Evolutionary conservation across 2,329 filamentous ascomycete species (phyloP).

Genomic region (Hymenoscyphus repandus): DNA sequence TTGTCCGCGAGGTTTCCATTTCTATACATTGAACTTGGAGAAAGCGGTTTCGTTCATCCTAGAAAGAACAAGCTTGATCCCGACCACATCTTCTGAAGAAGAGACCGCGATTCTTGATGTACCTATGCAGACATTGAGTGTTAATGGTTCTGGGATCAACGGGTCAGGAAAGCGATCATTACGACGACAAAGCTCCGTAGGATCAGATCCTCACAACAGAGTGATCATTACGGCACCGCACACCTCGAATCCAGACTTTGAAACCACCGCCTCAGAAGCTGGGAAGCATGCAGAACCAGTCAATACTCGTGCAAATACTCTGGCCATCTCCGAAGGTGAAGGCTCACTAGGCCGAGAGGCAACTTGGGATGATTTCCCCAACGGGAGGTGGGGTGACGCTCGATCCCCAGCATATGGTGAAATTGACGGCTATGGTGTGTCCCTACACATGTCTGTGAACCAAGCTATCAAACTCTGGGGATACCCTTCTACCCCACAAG

Average conservation of each 20-base stretch:
- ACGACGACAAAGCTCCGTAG: conserved; percentile 48
- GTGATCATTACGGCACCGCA: conserved; percentile 70
- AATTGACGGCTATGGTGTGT: conserved; percentile 98
- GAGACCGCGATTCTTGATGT: conserved; percentile 39
- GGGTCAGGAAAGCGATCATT: conserved; percentile 33
- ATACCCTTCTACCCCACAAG: conserved; percentile 59
- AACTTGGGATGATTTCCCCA: conserved; percentile 98
- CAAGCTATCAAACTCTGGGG: conserved; percentile 85
- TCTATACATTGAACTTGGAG: conserved; percentile 94
- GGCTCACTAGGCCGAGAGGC: conserved; percentile 86
- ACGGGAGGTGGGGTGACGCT: conserved; percentile 91
- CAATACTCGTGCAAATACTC: conserved; percentile 75
- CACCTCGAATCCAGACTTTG: conserved; percentile 57
- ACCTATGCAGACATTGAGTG: conserved; percentile 37
- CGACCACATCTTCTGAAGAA: conserved; percentile 44
- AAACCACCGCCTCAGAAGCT: conserved; percentile 72
- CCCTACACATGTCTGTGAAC: conserved; percentile 80
- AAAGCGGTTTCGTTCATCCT: conserved; percentile 93
- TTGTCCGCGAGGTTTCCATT: conserved; percentile 79
- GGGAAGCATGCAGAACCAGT: conserved; percentile 68
- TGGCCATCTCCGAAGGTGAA: conserved; percentile 92
- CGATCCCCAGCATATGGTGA: conserved; percentile 91
- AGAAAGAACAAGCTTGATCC: conserved; percentile 80
- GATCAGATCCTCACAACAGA: conserved; percentile 80
- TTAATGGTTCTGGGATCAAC: conserved; percentile 51